Evolutionary conservation across 345 rosid genomes (phyloP).

Genomic region (Limnanthes douglasii): DNA sequence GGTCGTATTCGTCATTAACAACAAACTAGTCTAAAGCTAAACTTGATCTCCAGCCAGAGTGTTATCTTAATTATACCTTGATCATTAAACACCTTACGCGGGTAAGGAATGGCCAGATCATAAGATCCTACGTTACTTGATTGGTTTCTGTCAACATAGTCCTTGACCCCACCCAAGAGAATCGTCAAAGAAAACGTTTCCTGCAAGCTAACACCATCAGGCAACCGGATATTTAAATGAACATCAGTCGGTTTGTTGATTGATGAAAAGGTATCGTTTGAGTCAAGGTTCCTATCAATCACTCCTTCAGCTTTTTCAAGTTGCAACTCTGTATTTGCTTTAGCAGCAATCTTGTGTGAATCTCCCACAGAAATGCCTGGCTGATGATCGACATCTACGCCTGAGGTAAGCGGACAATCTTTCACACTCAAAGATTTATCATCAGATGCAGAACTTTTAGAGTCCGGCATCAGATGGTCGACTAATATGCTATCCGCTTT

Average conservation of each 20-base stretch:
- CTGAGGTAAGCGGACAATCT: slow-evolving; percentile 9
- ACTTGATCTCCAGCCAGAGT: too few relatives aligned
- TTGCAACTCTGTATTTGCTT: slow-evolving; percentile 9
- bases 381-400: slow-evolving; percentile 8
- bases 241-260: slow-evolving; percentile 30
- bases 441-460: slow-evolving; percentile 14
- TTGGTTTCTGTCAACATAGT: slow-evolving; percentile 52
- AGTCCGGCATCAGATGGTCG: slow-evolving; percentile 6
- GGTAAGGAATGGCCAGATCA: slow-evolving; percentile 82
- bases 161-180: slow-evolving; percentile 49
- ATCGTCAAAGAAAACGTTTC: slow-evolving; percentile 52
- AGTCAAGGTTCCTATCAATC: slow-evolving; percentile 10
- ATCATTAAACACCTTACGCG: slow-evolving; percentile 63
- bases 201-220: slow-evolving; percentile 44
- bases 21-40: too few relatives aligned
- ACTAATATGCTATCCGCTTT: too few relatives aligned
- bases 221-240: slow-evolving; percentile 62
- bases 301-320: slow-evolving; percentile 10
- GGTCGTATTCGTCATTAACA: too few relatives aligned
- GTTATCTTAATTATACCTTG: too few relatives aligned
- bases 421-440: slow-evolving; percentile 9
- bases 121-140: slow-evolving; percentile 27
- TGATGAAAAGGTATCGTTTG: slow-evolving; percentile 4
- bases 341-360: slow-evolving; percentile 3
- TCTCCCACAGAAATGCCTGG: slow-evolving; percentile 9